Evolutionary conservation across 2,329 filamentous ascomycete species (phyloP).

Genomic region (Geosmithia flava): DNA sequence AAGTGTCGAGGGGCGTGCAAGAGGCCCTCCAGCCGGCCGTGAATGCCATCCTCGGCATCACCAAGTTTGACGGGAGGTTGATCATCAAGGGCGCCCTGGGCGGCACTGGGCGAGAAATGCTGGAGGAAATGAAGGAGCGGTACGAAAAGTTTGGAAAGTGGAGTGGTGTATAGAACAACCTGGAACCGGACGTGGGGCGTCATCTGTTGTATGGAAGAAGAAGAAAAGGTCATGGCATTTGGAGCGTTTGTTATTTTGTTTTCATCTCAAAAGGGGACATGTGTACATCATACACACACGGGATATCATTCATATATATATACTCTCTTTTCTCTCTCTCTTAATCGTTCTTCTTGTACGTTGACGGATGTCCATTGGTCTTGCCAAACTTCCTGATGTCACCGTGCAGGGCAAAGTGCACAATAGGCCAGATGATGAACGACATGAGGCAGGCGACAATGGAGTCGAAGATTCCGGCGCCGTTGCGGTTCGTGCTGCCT

Average conservation of each 20-base stretch:
- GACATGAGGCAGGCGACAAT: slow-evolving; percentile 37
- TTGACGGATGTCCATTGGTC: slow-evolving; percentile 45
- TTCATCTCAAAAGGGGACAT: neutral
- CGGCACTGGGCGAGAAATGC: slow-evolving; percentile 42
- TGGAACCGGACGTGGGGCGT: too few relatives aligned
- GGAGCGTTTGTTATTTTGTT: neutral
- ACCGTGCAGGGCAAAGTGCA: slow-evolving; percentile 39
- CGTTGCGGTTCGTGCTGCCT: slow-evolving; percentile 45
- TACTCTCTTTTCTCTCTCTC: neutral
- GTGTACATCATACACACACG: neutral
- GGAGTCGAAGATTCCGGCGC: slow-evolving; percentile 42
- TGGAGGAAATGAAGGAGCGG: slow-evolving; percentile 44
- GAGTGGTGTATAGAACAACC: slow-evolving; percentile 36
- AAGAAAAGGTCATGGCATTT: neutral
- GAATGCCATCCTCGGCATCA: slow-evolving; percentile 47
- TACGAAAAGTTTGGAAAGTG: slow-evolving; percentile 54
- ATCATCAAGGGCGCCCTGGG: slow-evolving; percentile 49
- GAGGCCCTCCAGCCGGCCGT: slow-evolving; percentile 45
- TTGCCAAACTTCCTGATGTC: slow-evolving; percentile 45
- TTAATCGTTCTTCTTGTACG: slow-evolving; percentile 25
- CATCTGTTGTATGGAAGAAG: neutral
- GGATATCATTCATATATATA: neutral
- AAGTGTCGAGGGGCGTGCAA: slow-evolving; percentile 35
- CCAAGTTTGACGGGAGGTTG: slow-evolving; percentile 38
- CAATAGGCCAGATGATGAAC: slow-evolving; percentile 44